Conservation (phyloP, 2,329 filamentous ascomycete species). For the Stagonosporopsis rhizophila region DNA sequence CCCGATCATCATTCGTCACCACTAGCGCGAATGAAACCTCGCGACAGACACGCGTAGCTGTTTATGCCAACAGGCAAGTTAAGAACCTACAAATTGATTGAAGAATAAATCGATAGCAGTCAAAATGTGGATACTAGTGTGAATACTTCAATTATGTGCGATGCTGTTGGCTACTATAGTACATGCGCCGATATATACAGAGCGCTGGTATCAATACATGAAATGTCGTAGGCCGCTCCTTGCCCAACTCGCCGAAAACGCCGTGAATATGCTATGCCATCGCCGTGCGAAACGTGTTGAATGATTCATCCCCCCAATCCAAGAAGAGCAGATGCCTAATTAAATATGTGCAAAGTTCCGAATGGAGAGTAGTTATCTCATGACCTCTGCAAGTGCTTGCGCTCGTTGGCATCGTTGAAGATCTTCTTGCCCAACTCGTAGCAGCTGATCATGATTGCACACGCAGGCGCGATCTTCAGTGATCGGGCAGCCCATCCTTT, state of each 20-base stretch:
- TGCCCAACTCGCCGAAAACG: constrained; percentile 20
- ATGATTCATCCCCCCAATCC: constrained; percentile 14
- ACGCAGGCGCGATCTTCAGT: constrained; percentile 93
- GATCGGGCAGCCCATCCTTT: constrained; percentile 90
- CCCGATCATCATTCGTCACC: neutral
- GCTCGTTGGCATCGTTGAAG: constrained; percentile 77
- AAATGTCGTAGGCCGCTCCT: constrained; percentile 15
- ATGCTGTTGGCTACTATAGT: constrained; percentile 15
- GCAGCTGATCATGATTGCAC: constrained; percentile 98
- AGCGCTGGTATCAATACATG: constrained; percentile 22
- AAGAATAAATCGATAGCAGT: neutral
- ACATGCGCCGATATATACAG: constrained; percentile 16
- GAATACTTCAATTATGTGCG: constrained; percentile 3
- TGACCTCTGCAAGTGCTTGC: constrained; percentile 41
- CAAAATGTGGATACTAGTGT: neutral
- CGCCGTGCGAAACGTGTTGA: constrained; percentile 24
- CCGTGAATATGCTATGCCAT: constrained; percentile 13
- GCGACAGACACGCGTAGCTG: too few relatives aligned
- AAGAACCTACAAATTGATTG: neutral
- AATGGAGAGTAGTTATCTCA: constrained; percentile 9
- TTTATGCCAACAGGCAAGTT: neutral
- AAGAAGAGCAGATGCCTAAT: constrained; percentile 2
- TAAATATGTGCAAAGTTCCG: constrained; percentile 12
- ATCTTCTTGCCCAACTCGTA: constrained; percentile 95
- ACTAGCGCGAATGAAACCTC: constrained; percentile 10